phyloP scores from a whole-genome alignment of 192 early-diverging fungal species.

The Coemansia sp. region DNA sequence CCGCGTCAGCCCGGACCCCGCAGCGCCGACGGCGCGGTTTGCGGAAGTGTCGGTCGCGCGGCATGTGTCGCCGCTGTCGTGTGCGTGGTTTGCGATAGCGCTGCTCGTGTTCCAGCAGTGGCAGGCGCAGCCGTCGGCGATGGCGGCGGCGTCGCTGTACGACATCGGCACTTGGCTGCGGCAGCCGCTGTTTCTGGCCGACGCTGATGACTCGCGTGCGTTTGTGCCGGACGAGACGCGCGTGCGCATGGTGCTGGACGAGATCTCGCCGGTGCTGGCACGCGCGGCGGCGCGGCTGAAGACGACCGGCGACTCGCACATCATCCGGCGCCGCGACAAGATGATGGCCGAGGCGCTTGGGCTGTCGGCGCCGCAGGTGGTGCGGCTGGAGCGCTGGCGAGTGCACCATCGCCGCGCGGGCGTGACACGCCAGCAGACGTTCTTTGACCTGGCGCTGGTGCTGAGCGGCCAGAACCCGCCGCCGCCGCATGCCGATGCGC shows the following conservation, averaged over 20 bases:
- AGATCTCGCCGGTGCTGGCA: slow-evolving; percentile 41
- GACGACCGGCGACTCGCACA: slow-evolving; percentile 36
- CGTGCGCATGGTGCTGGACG: slow-evolving; percentile 51
- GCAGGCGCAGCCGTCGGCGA: slow-evolving; percentile 50
- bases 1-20: slow-evolving; percentile 50
- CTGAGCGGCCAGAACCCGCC: slow-evolving; percentile 50
- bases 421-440: slow-evolving; percentile 53
- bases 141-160: slow-evolving; percentile 42
- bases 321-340: slow-evolving; percentile 51
- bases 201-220: slow-evolving; percentile 47
- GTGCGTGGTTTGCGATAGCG: slow-evolving; percentile 48
- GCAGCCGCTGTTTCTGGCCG: slow-evolving; percentile 51
- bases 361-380: slow-evolving; percentile 51
- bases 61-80: slow-evolving; percentile 37
- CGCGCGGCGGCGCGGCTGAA: slow-evolving; percentile 24
- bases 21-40: slow-evolving; percentile 36
- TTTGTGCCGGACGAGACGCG: slow-evolving; percentile 52
- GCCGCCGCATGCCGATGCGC: slow-evolving; percentile 24
- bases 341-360: slow-evolving; percentile 48
- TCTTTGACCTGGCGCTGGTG: slow-evolving; percentile 53
- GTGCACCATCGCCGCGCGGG: slow-evolving; percentile 53
- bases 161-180: slow-evolving; percentile 39
- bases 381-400: slow-evolving; percentile 52
- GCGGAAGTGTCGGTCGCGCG: slow-evolving; percentile 53
- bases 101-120: slow-evolving; percentile 49